Percentiles rank a stretch among this genome's conserved stretches.
phyloP scores from a whole-genome alignment of 2,329 filamentous ascomycete genomes.

The Claviceps cyperi region DNA sequence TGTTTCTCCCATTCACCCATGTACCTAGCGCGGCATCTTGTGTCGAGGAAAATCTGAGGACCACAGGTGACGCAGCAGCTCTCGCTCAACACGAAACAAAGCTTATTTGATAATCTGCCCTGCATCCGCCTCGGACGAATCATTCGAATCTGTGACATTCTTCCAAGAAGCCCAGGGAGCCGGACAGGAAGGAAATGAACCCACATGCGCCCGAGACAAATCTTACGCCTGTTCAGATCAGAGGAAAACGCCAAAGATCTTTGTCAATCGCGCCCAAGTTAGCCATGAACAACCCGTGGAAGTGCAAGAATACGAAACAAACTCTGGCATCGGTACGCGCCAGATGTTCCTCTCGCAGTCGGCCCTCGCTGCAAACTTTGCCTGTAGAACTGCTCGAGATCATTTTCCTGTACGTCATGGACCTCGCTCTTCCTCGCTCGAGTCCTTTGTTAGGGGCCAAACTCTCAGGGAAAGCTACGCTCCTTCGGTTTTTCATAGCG shows the following conservation, averaged over 20 bases:
- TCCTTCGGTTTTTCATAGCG: conserved; percentile 22
- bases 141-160: no score
- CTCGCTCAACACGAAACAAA: no score
- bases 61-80: no score
- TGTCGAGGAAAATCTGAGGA: no score
- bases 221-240: conserved; percentile 33
- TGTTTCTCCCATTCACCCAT: no score
- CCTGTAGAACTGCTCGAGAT: conserved; percentile 39
- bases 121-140: no score
- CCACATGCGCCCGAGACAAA: conserved; percentile 20
- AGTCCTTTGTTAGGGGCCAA: conserved; percentile 29
- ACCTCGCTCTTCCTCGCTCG: conserved; percentile 30
- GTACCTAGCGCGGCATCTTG: no score
- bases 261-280: conserved; percentile 7
- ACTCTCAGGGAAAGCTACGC: conserved; percentile 27
- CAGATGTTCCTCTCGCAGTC: conserved; percentile 12
- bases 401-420: conserved; percentile 36
- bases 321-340: conserved; percentile 18
- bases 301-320: conserved; percentile 14
- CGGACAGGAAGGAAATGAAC: neutral
- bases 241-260: conserved; percentile 27
- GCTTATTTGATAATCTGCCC: no score
- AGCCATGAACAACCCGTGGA: neutral
- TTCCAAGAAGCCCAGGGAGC: no score
- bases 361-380: conserved; percentile 20